Evolutionary conservation across 2,329 filamentous ascomycete genomes (phyloP), one percentile per base, ranked within the genome.

Genomic region (Graphiopsis chlorocephala): DNA sequence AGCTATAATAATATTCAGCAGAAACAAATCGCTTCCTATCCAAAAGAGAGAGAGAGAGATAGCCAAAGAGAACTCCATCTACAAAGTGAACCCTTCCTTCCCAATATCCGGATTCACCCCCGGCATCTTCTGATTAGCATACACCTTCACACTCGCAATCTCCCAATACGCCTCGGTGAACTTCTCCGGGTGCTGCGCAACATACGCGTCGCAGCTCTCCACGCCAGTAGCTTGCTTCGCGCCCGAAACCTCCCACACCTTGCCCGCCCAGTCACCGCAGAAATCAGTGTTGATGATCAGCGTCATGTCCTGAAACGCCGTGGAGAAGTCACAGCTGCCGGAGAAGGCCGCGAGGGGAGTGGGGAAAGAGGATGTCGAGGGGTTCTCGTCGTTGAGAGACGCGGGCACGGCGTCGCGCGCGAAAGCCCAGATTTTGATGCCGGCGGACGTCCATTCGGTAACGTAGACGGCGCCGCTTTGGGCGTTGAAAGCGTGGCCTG

Each of bases 221-320:
- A 86, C 90, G 69, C 73, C 73, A 14, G 75, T 77, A 14, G 86
- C 81, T 47, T 83, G 78, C 1, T 83, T 78, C 76, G 90, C 93
- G 50, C 84, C 82, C 66, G 88, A 83, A 33, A 76, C 72, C 57
- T 73, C 72, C 89, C 90, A 96, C 35, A 88, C 86, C 48, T 80
- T 75, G 26, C 91, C 91, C 8, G 93, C 93, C 93, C 93, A 97
- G 73, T 90, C 86, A 23, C 93, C 93, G 77, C 93, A 97, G 76
- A 96, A 92, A 6, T 90, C 90, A 0, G 88, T 95, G 78, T 94
- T 87, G 77, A 95, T 88, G 68, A 94, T 85, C 68, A 97, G 87
- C 71, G 89, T 85, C 80, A 96, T 85, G 66, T 89, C 78, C 66
- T 80, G 80, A 80, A 97, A 96, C 76, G 89, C 84, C 1, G 78